These are phyloP conservation scores for Starmerella powellii DNA, from an alignment of 805 yeast species.

Conservation along the genomic window DNA sequence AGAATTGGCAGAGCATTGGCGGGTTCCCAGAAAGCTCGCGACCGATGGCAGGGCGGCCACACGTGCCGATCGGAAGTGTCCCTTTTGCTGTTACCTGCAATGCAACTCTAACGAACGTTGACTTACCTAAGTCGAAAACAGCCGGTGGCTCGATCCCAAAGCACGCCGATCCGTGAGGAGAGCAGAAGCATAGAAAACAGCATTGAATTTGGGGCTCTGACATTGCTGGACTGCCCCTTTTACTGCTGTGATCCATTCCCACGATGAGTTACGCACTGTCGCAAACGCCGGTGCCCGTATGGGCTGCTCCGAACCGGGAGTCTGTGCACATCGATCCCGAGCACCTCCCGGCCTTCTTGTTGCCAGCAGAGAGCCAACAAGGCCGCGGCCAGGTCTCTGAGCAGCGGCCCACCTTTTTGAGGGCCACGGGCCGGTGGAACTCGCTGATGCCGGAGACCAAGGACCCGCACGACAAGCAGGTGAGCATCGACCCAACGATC, in stretches of 20 bases:
- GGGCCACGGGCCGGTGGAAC: slow-evolving; percentile 18
- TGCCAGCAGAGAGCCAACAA: background rate
- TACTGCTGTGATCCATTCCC: too few relatives aligned
- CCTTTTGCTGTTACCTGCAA: too few relatives aligned
- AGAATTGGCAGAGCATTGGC: too few relatives aligned
- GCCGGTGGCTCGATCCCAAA: background rate
- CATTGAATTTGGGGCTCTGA: background rate
- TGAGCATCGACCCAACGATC: slow-evolving; percentile 10
- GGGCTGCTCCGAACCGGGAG: slow-evolving; percentile 17
- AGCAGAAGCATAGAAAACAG: too few relatives aligned
- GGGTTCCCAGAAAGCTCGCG: too few relatives aligned
- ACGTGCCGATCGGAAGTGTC: too few relatives aligned
- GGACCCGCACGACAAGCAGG: too few relatives aligned
- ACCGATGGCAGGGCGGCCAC: too few relatives aligned
- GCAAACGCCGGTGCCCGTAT: slow-evolving; percentile 21
- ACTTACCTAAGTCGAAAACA: background rate
- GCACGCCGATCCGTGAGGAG: background rate
- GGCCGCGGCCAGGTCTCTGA: background rate
- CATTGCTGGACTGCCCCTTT: too few relatives aligned
- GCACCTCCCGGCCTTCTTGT: slow-evolving; percentile 16
- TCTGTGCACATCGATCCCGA: slow-evolving; percentile 11
- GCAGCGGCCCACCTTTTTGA: slow-evolving; percentile 5
- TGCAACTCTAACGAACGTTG: background rate
- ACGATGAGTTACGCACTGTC: slow-evolving; percentile 14
- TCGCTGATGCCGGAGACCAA: slow-evolving; percentile 3